These are phyloP conservation scores for Psilocybe mexicana DNA, from an alignment of 1,284 basidiomycete genomes.

Conservation along the genomic window DNA sequence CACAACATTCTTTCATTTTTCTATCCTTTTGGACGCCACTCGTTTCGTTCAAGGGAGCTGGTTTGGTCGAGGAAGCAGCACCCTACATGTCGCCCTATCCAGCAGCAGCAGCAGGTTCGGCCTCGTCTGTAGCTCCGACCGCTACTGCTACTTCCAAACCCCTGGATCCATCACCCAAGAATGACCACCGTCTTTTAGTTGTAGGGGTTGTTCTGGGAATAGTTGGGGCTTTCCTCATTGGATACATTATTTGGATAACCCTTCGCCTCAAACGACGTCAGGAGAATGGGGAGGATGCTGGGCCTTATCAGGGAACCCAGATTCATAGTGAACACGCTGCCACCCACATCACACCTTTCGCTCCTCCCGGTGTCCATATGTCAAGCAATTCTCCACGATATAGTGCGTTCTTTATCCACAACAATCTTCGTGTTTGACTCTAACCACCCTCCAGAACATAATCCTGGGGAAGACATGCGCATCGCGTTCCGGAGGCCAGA, in stretches of 20 bases:
- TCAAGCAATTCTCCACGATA: slow-evolving; percentile 32
- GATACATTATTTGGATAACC: slow-evolving; percentile 26
- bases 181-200: slow-evolving; percentile 24
- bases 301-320: slow-evolving; percentile 26
- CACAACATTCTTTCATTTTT: background rate
- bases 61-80: background rate
- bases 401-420: slow-evolving; percentile 25
- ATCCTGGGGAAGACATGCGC: slow-evolving; percentile 44
- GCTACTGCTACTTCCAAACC: background rate
- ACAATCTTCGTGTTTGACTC: background rate
- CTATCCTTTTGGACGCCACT: slow-evolving; percentile 27
- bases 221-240: slow-evolving; percentile 24
- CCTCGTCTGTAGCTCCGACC: slow-evolving; percentile 12
- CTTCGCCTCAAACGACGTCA: slow-evolving; percentile 29
- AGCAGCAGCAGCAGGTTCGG: slow-evolving; percentile 6
- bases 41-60: slow-evolving; percentile 27
- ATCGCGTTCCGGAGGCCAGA: slow-evolving; percentile 42
- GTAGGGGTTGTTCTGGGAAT: slow-evolving; percentile 26
- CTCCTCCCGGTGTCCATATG: slow-evolving; percentile 21
- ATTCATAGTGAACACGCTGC: slow-evolving; percentile 31
- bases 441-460: slow-evolving; percentile 33
- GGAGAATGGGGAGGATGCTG: slow-evolving; percentile 11
- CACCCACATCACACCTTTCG: slow-evolving; percentile 37
- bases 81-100: slow-evolving; percentile 1
- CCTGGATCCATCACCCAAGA: slow-evolving; percentile 14